A percentile compares a stretch with the other conserved stretches of the same genome.
Conservation (phyloP, 75 land plant genomes). For the Sequoia sempervirens region DNA sequence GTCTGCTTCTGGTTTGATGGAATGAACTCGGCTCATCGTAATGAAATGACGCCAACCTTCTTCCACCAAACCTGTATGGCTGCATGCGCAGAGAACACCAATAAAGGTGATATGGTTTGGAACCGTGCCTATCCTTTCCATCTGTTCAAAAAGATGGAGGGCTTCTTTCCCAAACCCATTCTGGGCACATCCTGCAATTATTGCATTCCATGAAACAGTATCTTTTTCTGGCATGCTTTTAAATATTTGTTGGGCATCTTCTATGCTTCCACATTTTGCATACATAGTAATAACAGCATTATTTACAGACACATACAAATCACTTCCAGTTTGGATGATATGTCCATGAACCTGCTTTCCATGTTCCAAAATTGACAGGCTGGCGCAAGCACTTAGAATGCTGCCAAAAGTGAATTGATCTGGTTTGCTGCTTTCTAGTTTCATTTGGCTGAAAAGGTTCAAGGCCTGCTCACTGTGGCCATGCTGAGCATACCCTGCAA, state of each 20-base stretch:
- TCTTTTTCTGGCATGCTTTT: constrained; percentile 29
- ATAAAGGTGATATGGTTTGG: constrained; percentile 55
- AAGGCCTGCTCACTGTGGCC: constrained; percentile 33
- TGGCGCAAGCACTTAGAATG: constrained; percentile 47
- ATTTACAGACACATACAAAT: constrained; percentile 27
- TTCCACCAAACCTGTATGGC: constrained; percentile 52
- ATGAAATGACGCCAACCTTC: constrained; percentile 32
- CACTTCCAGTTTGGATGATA: constrained; percentile 31
- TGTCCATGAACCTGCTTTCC: constrained; percentile 45
- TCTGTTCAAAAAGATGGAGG: constrained; percentile 27
- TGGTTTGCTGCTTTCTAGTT: constrained; percentile 15
- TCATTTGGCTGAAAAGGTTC: constrained; percentile 34
- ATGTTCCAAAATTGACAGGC: constrained; percentile 28
- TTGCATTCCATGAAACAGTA: constrained; percentile 62
- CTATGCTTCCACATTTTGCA: constrained; percentile 51
- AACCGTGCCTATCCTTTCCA: constrained; percentile 23
- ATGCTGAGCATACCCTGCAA: constrained; percentile 47
- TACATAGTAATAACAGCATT: constrained; percentile 70
- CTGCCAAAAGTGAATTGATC: constrained; percentile 46
- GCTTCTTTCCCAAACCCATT: constrained; percentile 43
- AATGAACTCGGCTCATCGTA: constrained; percentile 34
- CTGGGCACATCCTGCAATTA: constrained; percentile 57
- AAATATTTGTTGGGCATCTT: constrained; percentile 39
- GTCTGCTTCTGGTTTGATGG: constrained; percentile 39
- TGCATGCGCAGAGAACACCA: constrained; percentile 49